Base-by-base conservation (phyloP, 2,329 filamentous ascomycete genomes). In the Fusarium poae region DNA sequence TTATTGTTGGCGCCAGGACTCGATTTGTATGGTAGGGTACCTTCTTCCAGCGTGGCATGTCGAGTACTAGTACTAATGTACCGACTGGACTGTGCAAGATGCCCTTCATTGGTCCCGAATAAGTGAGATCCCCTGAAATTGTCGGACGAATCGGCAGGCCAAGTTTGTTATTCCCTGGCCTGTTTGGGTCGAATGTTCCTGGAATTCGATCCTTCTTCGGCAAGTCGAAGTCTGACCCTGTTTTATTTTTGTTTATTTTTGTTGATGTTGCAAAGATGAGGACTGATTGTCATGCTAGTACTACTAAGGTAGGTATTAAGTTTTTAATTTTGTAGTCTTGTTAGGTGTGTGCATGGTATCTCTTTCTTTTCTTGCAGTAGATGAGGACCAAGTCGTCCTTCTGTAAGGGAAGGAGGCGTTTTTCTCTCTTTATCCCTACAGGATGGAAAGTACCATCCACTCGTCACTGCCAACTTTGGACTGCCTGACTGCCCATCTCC, bases 131-230 rank as follows among this genome's bases (percentile, higher is more conserved):
- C 68, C 72, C 61, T 66, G 63, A 57, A 69, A 58, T 56, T 56
- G 45, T 62, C 68, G 60, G 60, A 40, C 62, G 62, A 65, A 65
- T 65, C 52, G 62, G 62, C 60, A 55, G 62, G 62, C 46, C 62
- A 46, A 52, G 60, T 65, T 59, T 65, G 62, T 55, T 49, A 20
- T 71, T 72, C 71, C 71, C 64, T 71, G 69, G 30, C 45, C 64
- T 46, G 34, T 67, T 69, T 70, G 42, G 62, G 62, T 70, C 52
- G 62, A 70, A 62, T 70, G 66, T 70, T 67, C 57, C 62, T 70
- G 67, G 63, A 39, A 60, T 59, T 64, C 34, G 53, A 67, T 63
- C 67, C 66, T 53, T 42, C 57, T 63, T 67, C 59, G 66, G 66
- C 62, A 66, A 66, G 48, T 58, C 35, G 43, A 43, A 62, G 50